Percentiles rank a stretch among this genome's conserved stretches.
Conservation (phyloP, 2,329 filamentous ascomycete genomes). For the Fusarium sp. region DNA sequence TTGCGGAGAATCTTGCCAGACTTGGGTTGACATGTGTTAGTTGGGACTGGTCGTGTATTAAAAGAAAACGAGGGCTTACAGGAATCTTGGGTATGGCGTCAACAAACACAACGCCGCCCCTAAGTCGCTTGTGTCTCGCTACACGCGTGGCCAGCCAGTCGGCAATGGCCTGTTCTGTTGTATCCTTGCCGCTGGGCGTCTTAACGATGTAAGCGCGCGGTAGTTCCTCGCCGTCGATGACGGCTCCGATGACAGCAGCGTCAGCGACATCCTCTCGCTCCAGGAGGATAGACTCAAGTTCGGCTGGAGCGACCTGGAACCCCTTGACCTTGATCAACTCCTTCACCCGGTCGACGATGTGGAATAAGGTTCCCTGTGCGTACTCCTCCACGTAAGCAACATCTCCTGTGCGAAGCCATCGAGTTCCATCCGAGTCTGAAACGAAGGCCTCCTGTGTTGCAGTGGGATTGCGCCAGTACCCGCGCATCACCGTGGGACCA, state of each 20-base stretch:
- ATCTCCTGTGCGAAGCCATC: conserved; percentile 80
- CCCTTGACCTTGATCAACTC: conserved; percentile 69
- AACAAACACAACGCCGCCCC: conserved; percentile 72
- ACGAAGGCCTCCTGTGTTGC: conserved; percentile 68
- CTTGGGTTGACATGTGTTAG: conserved; percentile 45
- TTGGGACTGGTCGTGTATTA: background rate
- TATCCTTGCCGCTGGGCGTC: conserved; percentile 25
- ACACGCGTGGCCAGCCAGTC: conserved; percentile 70
- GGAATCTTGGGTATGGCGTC: conserved; percentile 68
- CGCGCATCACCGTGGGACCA: conserved; percentile 75
- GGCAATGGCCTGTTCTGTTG: conserved; percentile 58
- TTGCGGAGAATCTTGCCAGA: conserved; percentile 73
- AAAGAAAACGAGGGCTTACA: conserved; percentile 48
- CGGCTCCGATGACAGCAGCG: conserved; percentile 70
- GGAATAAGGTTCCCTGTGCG: conserved; percentile 57
- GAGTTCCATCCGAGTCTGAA: conserved; percentile 56
- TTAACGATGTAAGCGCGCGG: conserved; percentile 69
- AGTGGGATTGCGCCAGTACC: conserved; percentile 76
- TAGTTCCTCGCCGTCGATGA: conserved; percentile 61
- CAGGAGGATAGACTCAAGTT: conserved; percentile 52
- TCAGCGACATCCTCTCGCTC: conserved; percentile 61
- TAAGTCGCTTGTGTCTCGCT: conserved; percentile 69
- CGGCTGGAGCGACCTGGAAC: conserved; percentile 66
- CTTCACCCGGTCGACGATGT: conserved; percentile 78
- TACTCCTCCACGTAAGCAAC: conserved; percentile 71